phyloP scores from a whole-genome alignment of 352 stramenopile species.

The Phytophthora sp. region DNA sequence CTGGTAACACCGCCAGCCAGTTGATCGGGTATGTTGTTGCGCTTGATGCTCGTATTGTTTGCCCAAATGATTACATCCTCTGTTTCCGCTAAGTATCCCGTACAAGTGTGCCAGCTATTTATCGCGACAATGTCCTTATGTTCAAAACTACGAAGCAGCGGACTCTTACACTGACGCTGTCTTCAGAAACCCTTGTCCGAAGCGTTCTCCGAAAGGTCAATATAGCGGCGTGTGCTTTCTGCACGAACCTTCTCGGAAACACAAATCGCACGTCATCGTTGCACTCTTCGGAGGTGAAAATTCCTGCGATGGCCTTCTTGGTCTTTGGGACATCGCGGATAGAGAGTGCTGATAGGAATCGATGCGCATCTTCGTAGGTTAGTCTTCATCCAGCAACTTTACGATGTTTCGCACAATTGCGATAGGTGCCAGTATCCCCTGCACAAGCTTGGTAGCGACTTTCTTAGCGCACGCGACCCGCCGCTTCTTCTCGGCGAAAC shows the following conservation, averaged over 20 bases:
- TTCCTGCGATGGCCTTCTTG: constrained; percentile 8
- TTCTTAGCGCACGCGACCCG: background rate
- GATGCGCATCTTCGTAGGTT: constrained; percentile 2
- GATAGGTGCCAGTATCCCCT: constrained; percentile 7
- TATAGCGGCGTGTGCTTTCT: background rate
- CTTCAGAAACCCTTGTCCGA: background rate
- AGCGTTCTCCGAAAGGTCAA: background rate
- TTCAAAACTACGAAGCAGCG: constrained; percentile 1
- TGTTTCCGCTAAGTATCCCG: background rate
- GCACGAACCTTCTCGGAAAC: constrained; percentile 4
- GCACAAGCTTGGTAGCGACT: background rate
- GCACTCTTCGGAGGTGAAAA: background rate
- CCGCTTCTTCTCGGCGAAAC: background rate
- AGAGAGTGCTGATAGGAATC: background rate
- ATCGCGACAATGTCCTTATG: constrained; percentile 1
- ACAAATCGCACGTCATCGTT: background rate
- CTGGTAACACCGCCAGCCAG: background rate
- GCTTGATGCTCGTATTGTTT: background rate
- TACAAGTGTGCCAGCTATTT: background rate
- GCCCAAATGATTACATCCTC: constrained; percentile 4
- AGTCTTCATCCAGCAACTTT: background rate
- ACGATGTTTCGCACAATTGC: constrained; percentile 1
- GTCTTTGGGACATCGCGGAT: background rate
- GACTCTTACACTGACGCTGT: background rate
- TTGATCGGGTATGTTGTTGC: background rate